Conservation (phyloP, 2,329 filamentous ascomycete species). For the Fusarium albidum region DNA sequence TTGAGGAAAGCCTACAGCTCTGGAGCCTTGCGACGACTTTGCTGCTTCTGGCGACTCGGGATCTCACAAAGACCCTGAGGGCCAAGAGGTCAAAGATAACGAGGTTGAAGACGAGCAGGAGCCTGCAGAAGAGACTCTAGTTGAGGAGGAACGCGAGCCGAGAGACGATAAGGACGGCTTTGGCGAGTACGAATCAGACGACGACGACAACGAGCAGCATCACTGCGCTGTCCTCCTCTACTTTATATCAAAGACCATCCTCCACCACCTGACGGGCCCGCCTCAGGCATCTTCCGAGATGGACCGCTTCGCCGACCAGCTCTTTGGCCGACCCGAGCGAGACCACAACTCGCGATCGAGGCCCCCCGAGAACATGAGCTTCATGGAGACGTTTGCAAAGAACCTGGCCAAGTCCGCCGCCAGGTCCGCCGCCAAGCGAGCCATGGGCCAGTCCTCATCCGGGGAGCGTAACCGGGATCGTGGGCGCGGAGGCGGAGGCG, state of each 20-base stretch:
- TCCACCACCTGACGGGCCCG: slow-evolving; percentile 17
- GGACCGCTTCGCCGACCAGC: slow-evolving; percentile 37
- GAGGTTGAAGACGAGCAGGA: not conserved
- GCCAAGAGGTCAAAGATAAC: slow-evolving; percentile 5
- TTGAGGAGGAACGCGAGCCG: not conserved
- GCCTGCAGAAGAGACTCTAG: slow-evolving; percentile 1
- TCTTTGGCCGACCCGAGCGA: slow-evolving; percentile 30
- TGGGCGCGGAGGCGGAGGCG: slow-evolving; percentile 9
- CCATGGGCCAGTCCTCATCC: slow-evolving; percentile 26
- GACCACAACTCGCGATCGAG: slow-evolving; percentile 15
- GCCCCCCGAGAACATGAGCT: slow-evolving; percentile 26
- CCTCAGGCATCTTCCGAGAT: slow-evolving; percentile 11
- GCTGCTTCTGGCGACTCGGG: slow-evolving; percentile 25
- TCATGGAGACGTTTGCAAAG: slow-evolving; percentile 36
- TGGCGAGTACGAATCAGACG: slow-evolving; percentile 22
- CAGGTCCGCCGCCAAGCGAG: slow-evolving; percentile 36
- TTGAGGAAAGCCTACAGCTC: slow-evolving; percentile 5
- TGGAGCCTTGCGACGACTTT: slow-evolving; percentile 27
- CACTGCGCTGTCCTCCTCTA: slow-evolving; percentile 34
- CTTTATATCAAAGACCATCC: slow-evolving; percentile 32
- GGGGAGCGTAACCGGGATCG: slow-evolving; percentile 22
- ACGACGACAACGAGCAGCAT: slow-evolving; percentile 34
- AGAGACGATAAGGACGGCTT: not conserved
- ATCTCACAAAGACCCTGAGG: slow-evolving; percentile 8
- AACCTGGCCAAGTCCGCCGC: slow-evolving; percentile 37